Conservation (phyloP, 2,329 filamentous ascomycete genomes). For the Periconia digitata region DNA sequence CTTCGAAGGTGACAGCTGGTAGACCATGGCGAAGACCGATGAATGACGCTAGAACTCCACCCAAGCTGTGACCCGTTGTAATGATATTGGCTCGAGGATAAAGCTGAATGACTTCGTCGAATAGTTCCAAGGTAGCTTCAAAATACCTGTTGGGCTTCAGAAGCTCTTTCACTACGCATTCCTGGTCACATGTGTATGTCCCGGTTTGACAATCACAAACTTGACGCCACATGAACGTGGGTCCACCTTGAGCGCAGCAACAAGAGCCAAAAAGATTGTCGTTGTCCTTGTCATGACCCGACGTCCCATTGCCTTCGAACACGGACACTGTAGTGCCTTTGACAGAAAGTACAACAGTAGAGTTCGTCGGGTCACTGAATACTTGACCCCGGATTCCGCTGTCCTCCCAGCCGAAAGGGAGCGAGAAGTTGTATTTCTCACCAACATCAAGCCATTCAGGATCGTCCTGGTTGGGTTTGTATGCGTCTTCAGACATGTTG, state of each 20-base stretch:
- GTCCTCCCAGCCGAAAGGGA: conserved; percentile 42
- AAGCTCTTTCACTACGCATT: conserved; percentile 36
- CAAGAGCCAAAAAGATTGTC: conserved; percentile 41
- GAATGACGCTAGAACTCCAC: conserved; percentile 38
- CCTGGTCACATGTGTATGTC: conserved; percentile 38
- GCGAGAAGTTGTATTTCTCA: conserved; percentile 28
- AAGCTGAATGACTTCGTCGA: conserved; percentile 33
- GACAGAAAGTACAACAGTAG: conserved; percentile 35
- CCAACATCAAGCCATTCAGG: conserved; percentile 40
- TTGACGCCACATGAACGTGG: conserved; percentile 36
- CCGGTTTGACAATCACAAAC: conserved; percentile 40
- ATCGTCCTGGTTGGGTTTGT: conserved; percentile 35
- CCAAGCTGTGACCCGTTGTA: conserved; percentile 37
- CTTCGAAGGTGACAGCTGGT: conserved; percentile 37
- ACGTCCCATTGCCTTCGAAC: conserved; percentile 41
- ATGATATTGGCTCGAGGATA: conserved; percentile 39
- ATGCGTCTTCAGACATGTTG: conserved; percentile 41
- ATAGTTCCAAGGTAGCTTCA: conserved; percentile 35
- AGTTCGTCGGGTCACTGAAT: conserved; percentile 36
- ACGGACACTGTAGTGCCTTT: conserved; percentile 40
- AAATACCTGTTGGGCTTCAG: conserved; percentile 36
- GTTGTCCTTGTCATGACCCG: conserved; percentile 39
- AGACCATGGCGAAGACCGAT: conserved; percentile 37
- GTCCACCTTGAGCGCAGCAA: conserved; percentile 38
- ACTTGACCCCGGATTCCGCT: conserved; percentile 40